Evolutionary conservation across 2,329 filamentous ascomycete species (phyloP).

Genomic region (Alternaria gaisen): DNA sequence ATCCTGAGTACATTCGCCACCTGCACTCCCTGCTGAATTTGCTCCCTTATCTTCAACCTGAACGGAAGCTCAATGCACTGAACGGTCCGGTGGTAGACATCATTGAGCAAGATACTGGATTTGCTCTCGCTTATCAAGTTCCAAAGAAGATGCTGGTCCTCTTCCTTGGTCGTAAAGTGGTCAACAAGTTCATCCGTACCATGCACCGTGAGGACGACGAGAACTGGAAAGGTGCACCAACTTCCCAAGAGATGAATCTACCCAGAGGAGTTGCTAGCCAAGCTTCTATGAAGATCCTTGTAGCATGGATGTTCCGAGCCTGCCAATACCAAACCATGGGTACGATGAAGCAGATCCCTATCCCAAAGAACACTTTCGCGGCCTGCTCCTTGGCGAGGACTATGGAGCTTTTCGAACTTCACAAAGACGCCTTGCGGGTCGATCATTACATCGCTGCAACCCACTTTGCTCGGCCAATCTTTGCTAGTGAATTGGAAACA

Average conservation of each 20-base stretch:
- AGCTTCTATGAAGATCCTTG: conserved; percentile 23
- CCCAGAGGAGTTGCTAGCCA: conserved; percentile 20
- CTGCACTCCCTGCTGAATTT: conserved; percentile 24
- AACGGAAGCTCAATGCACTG: conserved; percentile 21
- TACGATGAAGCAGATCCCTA: conserved; percentile 22
- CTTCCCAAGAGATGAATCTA: conserved; percentile 22
- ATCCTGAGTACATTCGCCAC: conserved; percentile 33
- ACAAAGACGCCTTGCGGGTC: conserved; percentile 29
- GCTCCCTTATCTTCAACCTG: conserved; percentile 26
- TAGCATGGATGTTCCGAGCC: conserved; percentile 38
- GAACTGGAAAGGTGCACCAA: conserved; percentile 11
- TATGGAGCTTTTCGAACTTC: conserved; percentile 26
- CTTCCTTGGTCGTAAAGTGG: conserved; percentile 25
- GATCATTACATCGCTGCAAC: conserved; percentile 24
- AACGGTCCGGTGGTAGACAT: conserved; percentile 22
- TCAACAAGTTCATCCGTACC: conserved; percentile 27
- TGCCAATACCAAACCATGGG: conserved; percentile 21
- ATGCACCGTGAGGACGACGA: conserved; percentile 20
- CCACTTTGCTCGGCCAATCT: conserved; percentile 27
- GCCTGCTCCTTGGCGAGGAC: conserved; percentile 34
- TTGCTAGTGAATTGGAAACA: conserved; percentile 23
- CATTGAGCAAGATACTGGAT: conserved; percentile 18
- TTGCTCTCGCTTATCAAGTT: conserved; percentile 11
- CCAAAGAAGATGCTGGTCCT: conserved; percentile 33
- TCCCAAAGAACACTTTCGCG: conserved; percentile 29